Evolutionary conservation across 768 basidiomycete species (phyloP).

Genomic region (Podaxis sp.): DNA sequence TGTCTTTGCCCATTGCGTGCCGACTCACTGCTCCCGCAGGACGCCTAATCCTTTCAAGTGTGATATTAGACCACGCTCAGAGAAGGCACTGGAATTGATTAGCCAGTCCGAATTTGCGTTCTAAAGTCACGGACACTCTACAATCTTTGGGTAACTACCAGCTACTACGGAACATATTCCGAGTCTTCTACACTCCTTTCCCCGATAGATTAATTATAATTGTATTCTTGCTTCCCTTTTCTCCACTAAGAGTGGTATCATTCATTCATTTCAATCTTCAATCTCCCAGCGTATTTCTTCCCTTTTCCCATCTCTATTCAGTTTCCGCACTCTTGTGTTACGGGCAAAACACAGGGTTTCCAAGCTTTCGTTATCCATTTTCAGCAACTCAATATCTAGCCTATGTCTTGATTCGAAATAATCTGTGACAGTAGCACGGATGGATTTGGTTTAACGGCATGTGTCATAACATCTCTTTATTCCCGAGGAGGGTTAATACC

Average conservation of each 20-base stretch:
- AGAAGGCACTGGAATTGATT: conserved; percentile 36
- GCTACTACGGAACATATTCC: not conserved
- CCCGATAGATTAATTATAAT: not conserved
- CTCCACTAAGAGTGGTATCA: not conserved
- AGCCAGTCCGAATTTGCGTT: conserved; percentile 24
- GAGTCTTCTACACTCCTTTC: not conserved
- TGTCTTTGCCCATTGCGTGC: not conserved
- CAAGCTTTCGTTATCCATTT: too few species aligned
- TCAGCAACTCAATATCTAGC: too few species aligned
- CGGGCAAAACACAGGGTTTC: not conserved
- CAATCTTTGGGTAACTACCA: not conserved
- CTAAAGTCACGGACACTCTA: not conserved
- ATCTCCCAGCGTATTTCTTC: not conserved
- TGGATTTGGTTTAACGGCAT: too few species aligned
- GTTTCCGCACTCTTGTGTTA: not conserved
- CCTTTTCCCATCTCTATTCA: not conserved
- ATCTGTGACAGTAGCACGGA: too few species aligned
- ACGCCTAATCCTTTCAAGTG: conserved; percentile 45
- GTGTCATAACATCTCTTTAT: too few species aligned
- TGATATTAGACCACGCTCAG: conserved; percentile 47
- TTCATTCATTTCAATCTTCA: not conserved
- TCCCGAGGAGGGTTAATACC: too few species aligned
- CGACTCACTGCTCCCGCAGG: conserved; percentile 20
- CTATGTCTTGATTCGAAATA: too few species aligned
- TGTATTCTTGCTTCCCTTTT: not conserved